phyloP scores from a whole-genome alignment of 2,329 filamentous ascomycete species.

The Immersiporthe knoxdaviesiana region DNA sequence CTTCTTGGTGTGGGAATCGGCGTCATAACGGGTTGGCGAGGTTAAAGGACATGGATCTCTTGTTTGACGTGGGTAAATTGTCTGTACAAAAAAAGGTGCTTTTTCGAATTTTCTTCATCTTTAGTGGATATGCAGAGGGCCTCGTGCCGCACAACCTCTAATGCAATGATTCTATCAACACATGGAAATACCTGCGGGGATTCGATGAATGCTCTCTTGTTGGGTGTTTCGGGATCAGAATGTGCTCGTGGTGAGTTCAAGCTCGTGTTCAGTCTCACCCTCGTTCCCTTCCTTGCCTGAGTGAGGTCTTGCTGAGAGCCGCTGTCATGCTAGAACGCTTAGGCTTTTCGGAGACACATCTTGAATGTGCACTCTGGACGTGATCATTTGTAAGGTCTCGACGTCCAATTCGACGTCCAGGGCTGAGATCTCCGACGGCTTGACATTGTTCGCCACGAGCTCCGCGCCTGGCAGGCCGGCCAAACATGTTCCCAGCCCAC shows the following conservation, averaged over 20 bases:
- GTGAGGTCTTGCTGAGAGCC: no score
- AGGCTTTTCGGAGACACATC: background rate
- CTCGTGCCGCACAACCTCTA: background rate
- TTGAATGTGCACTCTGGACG: background rate
- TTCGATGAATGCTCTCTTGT: background rate
- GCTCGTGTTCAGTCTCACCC: background rate
- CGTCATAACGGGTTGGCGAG: slow-evolving; percentile 18
- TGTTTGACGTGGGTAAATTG: slow-evolving; percentile 7
- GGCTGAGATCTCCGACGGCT: background rate
- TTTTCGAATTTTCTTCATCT: background rate
- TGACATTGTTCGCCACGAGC: background rate
- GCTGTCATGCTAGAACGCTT: background rate
- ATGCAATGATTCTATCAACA: background rate
- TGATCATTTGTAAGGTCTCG: background rate
- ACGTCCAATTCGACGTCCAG: background rate
- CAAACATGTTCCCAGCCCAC: background rate
- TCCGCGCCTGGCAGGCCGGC: background rate
- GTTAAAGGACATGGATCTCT: background rate
- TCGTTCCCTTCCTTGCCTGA: background rate
- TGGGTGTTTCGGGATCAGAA: background rate
- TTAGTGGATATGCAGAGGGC: slow-evolving; percentile 3
- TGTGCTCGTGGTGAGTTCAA: background rate
- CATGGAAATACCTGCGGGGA: background rate
- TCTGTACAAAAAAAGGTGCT: slow-evolving; percentile 11
- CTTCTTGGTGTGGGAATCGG: background rate